Evolutionary conservation across 192 early-diverging fungal genomes (phyloP).

Genomic region (Entomortierella lignicola): DNA sequence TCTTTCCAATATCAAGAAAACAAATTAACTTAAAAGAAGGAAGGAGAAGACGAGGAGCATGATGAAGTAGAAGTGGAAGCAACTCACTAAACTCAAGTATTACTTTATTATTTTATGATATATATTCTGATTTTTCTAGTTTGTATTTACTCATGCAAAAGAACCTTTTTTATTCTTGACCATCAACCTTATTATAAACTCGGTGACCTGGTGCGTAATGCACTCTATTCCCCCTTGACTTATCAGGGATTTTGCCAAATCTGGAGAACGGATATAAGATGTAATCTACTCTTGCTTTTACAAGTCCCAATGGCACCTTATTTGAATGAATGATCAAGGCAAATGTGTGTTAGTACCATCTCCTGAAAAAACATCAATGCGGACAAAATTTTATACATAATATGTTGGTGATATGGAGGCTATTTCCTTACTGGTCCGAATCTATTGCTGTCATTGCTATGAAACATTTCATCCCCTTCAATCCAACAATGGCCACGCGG

Average conservation of each 20-base stretch:
- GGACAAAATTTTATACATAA: slow-evolving; percentile 7
- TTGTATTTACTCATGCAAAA: too few species aligned
- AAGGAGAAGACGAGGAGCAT: too few species aligned
- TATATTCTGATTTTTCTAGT: not conserved
- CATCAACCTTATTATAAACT: slow-evolving; percentile 37
- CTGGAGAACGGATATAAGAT: slow-evolving; percentile 78
- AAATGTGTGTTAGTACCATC: not conserved
- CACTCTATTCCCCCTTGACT: slow-evolving; percentile 22
- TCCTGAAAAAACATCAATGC: not conserved
- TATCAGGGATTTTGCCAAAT: slow-evolving; percentile 63
- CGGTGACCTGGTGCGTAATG: slow-evolving; percentile 41
- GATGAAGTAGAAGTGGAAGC: too few species aligned
- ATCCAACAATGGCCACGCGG: slow-evolving; percentile 89
- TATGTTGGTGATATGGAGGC: not conserved
- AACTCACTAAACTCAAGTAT: not conserved
- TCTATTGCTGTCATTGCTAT: slow-evolving; percentile 82
- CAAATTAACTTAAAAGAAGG: too few species aligned
- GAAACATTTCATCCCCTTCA: slow-evolving; percentile 88
- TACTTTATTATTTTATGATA: not conserved
- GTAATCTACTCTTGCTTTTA: slow-evolving; percentile 66
- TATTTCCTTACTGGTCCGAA: slow-evolving; percentile 74
- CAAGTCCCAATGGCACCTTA: slow-evolving; percentile 75
- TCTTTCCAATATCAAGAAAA: too few species aligned
- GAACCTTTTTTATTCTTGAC: slow-evolving; percentile 4
- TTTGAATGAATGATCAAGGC: not conserved